Evolutionary conservation across 1,284 basidiomycete genomes (phyloP).

Genomic region (Ceratobasidium sp.): DNA sequence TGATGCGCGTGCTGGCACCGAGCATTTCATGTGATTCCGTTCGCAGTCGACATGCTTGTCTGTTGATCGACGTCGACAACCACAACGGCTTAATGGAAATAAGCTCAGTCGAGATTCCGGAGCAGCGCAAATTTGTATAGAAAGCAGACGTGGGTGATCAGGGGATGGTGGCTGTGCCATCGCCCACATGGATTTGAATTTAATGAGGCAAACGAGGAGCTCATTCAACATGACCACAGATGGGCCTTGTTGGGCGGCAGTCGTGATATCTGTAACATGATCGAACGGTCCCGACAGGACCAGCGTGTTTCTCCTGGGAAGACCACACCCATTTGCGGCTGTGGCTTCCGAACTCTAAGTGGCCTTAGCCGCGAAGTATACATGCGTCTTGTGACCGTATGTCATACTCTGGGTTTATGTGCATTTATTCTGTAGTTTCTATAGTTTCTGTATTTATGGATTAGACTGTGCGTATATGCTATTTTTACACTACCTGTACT

Average conservation of each 20-base stretch:
- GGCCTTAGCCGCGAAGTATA: no score
- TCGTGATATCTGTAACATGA: not conserved
- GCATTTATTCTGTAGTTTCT: no score
- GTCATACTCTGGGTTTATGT: no score
- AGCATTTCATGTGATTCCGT: no score
- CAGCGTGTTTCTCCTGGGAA: no score
- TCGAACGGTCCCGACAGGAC: not conserved
- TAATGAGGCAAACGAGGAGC: constrained; percentile 19
- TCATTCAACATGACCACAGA: constrained; percentile 2
- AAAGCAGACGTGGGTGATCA: not conserved
- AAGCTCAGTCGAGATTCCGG: constrained; percentile 9
- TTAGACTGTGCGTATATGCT: no score
- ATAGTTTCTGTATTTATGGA: no score
- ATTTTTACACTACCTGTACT: no score
- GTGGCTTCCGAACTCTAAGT: constrained; percentile 3
- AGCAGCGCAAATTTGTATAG: not conserved
- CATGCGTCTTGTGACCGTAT: no score
- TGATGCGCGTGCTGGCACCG: not conserved
- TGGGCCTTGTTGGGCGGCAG: not conserved
- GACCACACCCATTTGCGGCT: constrained; percentile 22
- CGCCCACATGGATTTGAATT: no score
- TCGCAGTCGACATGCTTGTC: not conserved
- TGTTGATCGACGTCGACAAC: constrained; percentile 9
- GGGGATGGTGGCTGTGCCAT: no score
- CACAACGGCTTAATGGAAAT: not conserved